A percentile compares a stretch with the other conserved stretches of the same genome.
Evolutionary conservation across 1,139 yeast species (phyloP).

Genomic region (Nakaseomyces sp.): DNA sequence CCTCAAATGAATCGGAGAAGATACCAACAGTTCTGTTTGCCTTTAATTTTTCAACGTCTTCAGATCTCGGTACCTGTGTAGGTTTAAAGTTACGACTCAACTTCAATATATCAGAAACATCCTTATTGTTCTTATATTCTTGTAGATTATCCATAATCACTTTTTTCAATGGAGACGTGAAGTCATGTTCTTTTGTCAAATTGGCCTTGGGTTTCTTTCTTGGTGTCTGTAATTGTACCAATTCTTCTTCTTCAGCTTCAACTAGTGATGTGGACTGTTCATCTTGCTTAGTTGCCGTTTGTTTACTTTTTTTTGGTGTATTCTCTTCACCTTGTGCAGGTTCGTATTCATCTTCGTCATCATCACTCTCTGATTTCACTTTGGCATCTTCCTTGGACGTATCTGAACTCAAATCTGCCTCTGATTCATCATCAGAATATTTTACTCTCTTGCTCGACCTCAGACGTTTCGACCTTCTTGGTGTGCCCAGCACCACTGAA

Average conservation of each 20-base stretch:
- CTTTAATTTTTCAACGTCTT: conserved; percentile 24
- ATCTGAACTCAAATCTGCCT: neutral
- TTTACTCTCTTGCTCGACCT: neutral
- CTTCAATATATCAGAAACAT: conserved; percentile 21
- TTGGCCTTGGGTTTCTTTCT: neutral
- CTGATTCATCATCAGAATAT: conserved; percentile 6
- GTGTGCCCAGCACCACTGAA: conserved; percentile 2
- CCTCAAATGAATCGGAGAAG: conserved; percentile 80
- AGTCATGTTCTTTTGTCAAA: conserved; percentile 12
- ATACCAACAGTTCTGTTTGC: conserved; percentile 47
- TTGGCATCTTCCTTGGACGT: conserved; percentile 5
- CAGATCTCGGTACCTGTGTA: conserved; percentile 32
- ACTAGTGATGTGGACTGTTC: neutral
- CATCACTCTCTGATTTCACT: neutral
- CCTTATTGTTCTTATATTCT: conserved; percentile 16
- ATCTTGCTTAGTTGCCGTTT: neutral
- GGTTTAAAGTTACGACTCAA: conserved; percentile 30
- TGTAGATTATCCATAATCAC: conserved; percentile 19
- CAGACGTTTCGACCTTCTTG: conserved; percentile 1
- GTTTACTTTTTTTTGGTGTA: too few species aligned
- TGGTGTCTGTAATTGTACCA: conserved; percentile 2
- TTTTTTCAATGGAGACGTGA: conserved; percentile 26
- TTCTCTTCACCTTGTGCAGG: too few species aligned
- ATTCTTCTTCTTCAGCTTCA: neutral
- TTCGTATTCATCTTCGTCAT: neutral